Evolutionary conservation across 306 rosid genomes (phyloP), one percentile per base, ranked within the genome.

Genomic region (Cicer arietinum): DNA sequence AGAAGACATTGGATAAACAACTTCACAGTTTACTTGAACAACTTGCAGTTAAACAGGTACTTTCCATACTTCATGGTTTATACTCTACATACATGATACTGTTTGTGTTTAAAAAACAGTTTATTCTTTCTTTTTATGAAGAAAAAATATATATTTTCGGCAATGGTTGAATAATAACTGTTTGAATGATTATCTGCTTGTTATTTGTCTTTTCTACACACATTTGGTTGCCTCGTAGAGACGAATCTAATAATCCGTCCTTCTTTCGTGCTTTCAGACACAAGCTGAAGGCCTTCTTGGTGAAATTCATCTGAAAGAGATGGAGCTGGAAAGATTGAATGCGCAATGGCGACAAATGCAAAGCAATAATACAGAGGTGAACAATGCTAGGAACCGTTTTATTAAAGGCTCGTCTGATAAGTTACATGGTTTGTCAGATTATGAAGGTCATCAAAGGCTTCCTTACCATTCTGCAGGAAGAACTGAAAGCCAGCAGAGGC

Each of bases 21-120:
- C 94, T 90, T 68, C 96, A 90, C 78, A 87, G 95, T 80, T 89
- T 92, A 70, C 89, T 94, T 42, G 96, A 90, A 90, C 99, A 92
- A 71, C 90, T 94, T 20, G 97, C 88, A 8, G 83, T 71, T 61
- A 94, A 94, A 67, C 97, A 92, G 90, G 97, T 91, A 41, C 74
- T 43, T 72, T 41, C 61, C 18, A 44, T 11, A 20, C 50, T 70
- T 60, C 58, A 58, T 43, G 18, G 67, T 76, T 58, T 67, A 30
- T 41, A 73, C 59, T 42, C 20, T 9, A 42, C 58, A 40, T 41
- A 17, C 65, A 37, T 9, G 74, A 43, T 30, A 37, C 35, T 30
- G 16, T 43, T 67, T 67, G 18, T 75, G 35, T 40, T 40, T 47
- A 35, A 47, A 69, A 14, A 61, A 14, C 59, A 42, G 54, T 56